Base-by-base conservation (phyloP, 2,329 filamentous ascomycete genomes). In the Penicillium vulpinum region DNA sequence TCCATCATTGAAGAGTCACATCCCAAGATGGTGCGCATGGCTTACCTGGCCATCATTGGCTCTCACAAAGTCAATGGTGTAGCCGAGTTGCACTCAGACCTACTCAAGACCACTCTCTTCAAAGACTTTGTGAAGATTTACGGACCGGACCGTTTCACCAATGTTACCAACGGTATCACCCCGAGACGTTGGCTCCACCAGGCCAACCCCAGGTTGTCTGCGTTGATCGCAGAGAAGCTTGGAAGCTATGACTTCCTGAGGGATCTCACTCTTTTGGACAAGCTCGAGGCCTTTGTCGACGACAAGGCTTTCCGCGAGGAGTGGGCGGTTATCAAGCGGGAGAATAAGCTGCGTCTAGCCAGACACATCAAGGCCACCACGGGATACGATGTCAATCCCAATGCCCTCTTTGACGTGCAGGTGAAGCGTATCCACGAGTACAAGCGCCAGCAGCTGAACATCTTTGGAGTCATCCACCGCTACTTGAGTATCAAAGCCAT, bases 51-150 rank as follows among this genome's bases (percentile, higher is more conserved):
- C 61, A 89, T 97, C 71, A 92, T 99, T 67, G 94, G 94, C 46
- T 97, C 94, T 35, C 94, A 97, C 85, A 99, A 97, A 81, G 92
- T 99, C 80, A 99, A 99, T 67, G 94, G 94, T 74, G 94, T 99
- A 35, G 94, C 94, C 33, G 94, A 99, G 78, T 80, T 99, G 63
- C 94, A 99, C 78, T 99, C 94, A 0, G 94, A 99, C 72, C 82
- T 99, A 57, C 96, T 99, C 81, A 94, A 94, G 81, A 95, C 92
- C 0, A 99, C 94, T n/a, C 96, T 99, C 66, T 97, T 99, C 86
- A 97, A 94, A 76, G 94, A 99, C 75, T 99, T 99, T 76, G 93
- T 99, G 58, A 84, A 86, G 67, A 91, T 99, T 63, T 99, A 94
- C 68, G 94, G 94, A 3, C 88, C 89, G 0, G 94, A 99, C 82